Conservation (phyloP, 2,329 filamentous ascomycete genomes). For the Fusarium nodosum region DNA sequence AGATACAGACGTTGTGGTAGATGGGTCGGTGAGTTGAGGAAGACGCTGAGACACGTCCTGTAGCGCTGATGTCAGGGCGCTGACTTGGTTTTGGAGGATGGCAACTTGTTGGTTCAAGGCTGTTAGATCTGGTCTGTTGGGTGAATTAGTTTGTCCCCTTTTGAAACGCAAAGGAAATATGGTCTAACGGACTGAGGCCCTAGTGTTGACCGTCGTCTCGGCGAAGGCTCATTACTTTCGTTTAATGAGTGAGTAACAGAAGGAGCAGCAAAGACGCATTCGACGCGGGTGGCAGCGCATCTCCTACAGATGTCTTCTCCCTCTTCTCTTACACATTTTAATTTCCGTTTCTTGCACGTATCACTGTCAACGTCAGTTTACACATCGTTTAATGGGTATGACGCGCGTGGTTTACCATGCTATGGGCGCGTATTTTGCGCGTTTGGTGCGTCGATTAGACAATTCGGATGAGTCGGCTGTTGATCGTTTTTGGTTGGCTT, state of each 20-base stretch:
- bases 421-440: slow-evolving; percentile 26
- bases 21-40: not conserved
- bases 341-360: slow-evolving; percentile 24
- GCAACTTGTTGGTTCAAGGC: slow-evolving; percentile 8
- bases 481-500: slow-evolving; percentile 9
- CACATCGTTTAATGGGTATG: too few relatives aligned
- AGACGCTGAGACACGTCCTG: slow-evolving; percentile 22
- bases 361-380: slow-evolving; percentile 3
- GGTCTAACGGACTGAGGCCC: not conserved
- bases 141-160: accelerated
- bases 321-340: slow-evolving; percentile 21
- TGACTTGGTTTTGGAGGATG: slow-evolving; percentile 8
- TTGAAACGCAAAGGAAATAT: accelerated
- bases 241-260: not conserved
- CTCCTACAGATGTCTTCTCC: slow-evolving; percentile 4
- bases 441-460: slow-evolving; percentile 8
- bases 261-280: slow-evolving; percentile 5
- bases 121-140: not conserved
- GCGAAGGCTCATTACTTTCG: not conserved
- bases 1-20: slow-evolving; percentile 10
- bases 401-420: slow-evolving; percentile 15
- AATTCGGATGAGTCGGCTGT: not conserved
- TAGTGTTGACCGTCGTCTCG: not conserved
- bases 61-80: not conserved
- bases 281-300: not conserved